Percentiles rank a stretch among this genome's conserved stretches.
Evolutionary conservation across 2,329 filamentous ascomycete species (phyloP).

Genomic region (Pseudogymnoascus sp.): DNA sequence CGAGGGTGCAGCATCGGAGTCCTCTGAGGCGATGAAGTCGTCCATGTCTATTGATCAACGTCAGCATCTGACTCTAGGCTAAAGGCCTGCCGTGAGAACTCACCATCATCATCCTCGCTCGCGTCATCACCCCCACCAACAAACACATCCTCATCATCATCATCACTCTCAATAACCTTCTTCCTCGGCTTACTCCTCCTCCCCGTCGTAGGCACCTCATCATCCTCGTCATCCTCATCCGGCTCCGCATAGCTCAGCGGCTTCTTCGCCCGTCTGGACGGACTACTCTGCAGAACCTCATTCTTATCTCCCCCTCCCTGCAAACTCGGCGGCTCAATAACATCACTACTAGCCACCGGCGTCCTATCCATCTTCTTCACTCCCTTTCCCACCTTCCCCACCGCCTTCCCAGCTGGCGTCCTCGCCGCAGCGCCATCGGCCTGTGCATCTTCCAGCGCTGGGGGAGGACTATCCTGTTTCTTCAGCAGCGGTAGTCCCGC

Average conservation of each 20-base stretch:
- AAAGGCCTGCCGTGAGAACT: constrained; percentile 10
- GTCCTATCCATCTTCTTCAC: constrained; percentile 41
- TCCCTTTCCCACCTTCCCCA: constrained; percentile 22
- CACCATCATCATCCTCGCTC: constrained; percentile 47
- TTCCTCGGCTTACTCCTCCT: constrained; percentile 42
- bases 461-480: constrained; percentile 13
- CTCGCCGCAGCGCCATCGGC: constrained; percentile 32
- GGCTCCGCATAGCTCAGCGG: constrained; percentile 77
- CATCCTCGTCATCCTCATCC: constrained; percentile 70
- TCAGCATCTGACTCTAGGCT: constrained; percentile 12
- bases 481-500: constrained; percentile 25
- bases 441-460: not conserved
- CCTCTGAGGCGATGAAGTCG: constrained; percentile 76
- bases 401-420: constrained; percentile 18
- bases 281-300: constrained; percentile 53
- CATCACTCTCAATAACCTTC: constrained; percentile 56
- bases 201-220: constrained; percentile 37
- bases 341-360: constrained; percentile 75
- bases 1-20: constrained; percentile 58
- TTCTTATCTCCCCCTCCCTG: constrained; percentile 48
- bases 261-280: constrained; percentile 64
- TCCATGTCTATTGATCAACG: constrained; percentile 56
- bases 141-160: constrained; percentile 65
- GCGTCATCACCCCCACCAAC: constrained; percentile 51
- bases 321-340: constrained; percentile 56